Evolutionary conservation across 306 rosid genomes (phyloP).

Genomic region (Glycine soja): DNA sequence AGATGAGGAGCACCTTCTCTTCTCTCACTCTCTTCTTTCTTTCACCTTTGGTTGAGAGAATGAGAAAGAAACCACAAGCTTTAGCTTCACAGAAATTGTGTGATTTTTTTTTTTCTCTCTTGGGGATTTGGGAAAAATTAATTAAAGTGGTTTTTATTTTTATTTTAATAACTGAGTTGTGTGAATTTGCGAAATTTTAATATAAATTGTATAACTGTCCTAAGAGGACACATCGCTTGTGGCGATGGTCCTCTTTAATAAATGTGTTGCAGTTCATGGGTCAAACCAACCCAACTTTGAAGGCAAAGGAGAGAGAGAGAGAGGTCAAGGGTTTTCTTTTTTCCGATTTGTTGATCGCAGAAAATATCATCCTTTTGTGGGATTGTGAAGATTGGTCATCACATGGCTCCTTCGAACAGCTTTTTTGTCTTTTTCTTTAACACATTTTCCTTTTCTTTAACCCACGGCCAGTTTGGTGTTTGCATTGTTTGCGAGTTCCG

Average conservation of each 20-base stretch:
- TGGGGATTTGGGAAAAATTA: conserved; percentile 42
- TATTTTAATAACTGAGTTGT: conserved; percentile 14
- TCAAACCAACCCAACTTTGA: conserved; percentile 56
- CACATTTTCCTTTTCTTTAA: background rate
- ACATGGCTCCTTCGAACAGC: conserved; percentile 32
- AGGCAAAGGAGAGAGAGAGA: conserved; percentile 41
- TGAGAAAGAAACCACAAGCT: conserved; percentile 53
- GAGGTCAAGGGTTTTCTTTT: conserved; percentile 4
- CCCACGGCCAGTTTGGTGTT: background rate
- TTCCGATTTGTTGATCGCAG: conserved; percentile 17
- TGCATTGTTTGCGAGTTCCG: background rate
- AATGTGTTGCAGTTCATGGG: conserved; percentile 53
- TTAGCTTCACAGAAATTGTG: conserved; percentile 57
- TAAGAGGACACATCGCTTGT: conserved; percentile 52
- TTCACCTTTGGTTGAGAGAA: conserved; percentile 35
- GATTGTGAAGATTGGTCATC: conserved; percentile 29
- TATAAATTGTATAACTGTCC: conserved; percentile 41
- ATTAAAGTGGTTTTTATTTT: background rate
- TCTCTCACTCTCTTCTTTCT: conserved; percentile 38
- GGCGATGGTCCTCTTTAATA: conserved; percentile 53
- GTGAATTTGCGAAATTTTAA: conserved; percentile 11
- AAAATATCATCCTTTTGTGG: conserved; percentile 47
- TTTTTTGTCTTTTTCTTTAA: conserved; percentile 45
- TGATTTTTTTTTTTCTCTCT: conserved; percentile 51
- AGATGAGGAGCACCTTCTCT: conserved; percentile 42